Conservation (phyloP, 2,329 filamentous ascomycete genomes). For the Raffaelea ambrosiae region DNA sequence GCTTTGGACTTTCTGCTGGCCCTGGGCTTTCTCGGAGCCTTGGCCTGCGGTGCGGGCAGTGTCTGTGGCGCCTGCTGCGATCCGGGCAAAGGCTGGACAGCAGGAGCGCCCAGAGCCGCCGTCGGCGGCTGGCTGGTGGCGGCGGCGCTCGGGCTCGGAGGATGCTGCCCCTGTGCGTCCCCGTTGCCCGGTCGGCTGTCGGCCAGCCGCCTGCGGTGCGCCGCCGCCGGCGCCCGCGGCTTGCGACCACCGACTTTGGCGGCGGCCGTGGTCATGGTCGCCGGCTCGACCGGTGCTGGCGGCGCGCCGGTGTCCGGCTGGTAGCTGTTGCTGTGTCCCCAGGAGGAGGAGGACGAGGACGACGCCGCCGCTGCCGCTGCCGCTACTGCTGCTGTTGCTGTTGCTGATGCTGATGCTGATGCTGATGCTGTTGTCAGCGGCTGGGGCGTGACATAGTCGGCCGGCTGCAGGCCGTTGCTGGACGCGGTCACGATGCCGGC, state of each 20-base stretch:
- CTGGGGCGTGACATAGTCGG: not conserved
- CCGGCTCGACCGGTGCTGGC: not conserved
- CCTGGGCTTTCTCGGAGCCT: constrained; percentile 2
- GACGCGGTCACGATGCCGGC: not conserved
- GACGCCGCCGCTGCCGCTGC: no score
- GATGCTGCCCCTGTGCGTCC: not conserved
- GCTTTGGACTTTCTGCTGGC: constrained; percentile 1
- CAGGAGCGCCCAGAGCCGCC: not conserved
- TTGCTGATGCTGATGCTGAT: not conserved
- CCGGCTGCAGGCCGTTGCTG: not conserved
- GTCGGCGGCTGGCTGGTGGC: no score
- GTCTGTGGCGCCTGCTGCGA: no score
- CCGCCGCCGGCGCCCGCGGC: constrained; percentile 6
- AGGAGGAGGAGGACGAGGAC: no score
- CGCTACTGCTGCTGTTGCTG: no score
- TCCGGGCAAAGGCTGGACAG: not conserved
- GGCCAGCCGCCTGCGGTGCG: not conserved
- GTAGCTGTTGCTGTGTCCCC: no score
- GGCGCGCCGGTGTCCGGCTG: no score
- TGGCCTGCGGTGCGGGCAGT: not conserved
- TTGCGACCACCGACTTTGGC: not conserved
- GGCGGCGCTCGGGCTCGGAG: no score
- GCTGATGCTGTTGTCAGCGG: not conserved
- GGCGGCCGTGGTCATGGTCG: not conserved
- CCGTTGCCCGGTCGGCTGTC: no score